Evolutionary conservation across 305 asterid species (phyloP).

Genomic region (Solanum hybrid): DNA sequence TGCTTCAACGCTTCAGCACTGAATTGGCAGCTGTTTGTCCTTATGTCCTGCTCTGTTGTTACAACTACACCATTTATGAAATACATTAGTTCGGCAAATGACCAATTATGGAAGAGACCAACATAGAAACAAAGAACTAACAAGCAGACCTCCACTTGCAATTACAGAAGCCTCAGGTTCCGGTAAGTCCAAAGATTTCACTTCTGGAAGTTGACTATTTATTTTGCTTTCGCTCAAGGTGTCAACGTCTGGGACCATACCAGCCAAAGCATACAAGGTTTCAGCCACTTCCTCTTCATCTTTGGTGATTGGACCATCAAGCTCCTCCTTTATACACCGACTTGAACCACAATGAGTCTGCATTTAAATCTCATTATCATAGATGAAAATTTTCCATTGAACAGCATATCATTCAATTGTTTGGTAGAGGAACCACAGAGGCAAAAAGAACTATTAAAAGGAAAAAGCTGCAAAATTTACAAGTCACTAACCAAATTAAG

Average conservation of each 20-base stretch:
- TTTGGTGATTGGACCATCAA: conserved; percentile 30
- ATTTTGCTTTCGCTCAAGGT: conserved; percentile 14
- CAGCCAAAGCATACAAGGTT: conserved; percentile 61
- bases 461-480: neutral
- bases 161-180: conserved; percentile 20
- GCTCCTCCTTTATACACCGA: neutral
- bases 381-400: neutral
- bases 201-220: conserved; percentile 23
- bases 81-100: conserved; percentile 1
- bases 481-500: conserved; percentile 38
- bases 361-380: neutral
- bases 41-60: conserved; percentile 6
- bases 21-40: conserved; percentile 15
- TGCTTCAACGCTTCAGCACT: conserved; percentile 10
- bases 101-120: neutral
- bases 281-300: conserved; percentile 91
- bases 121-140: neutral
- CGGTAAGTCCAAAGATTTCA: conserved; percentile 23
- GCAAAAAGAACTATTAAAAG: neutral
- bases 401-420: neutral
- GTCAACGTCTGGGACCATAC: conserved; percentile 27
- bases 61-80: neutral
- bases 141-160: conserved; percentile 30
- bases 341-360: conserved; percentile 3
- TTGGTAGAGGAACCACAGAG: neutral